These are phyloP conservation scores for Rosa rugosa DNA, from an alignment of 306 rosid species.

Conservation along the genomic window DNA sequence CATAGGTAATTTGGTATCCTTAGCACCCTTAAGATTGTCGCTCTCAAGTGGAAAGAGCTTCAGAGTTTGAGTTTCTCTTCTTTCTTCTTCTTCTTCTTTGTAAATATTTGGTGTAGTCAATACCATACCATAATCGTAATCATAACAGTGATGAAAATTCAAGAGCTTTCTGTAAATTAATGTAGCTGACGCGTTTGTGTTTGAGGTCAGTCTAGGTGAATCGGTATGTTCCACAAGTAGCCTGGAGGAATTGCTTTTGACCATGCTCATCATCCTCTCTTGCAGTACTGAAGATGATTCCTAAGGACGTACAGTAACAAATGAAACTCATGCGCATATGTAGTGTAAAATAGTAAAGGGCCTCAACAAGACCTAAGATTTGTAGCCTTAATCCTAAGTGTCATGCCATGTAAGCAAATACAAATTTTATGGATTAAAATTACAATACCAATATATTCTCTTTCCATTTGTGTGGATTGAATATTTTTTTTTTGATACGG, in stretches of 20 bases:
- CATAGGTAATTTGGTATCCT: conserved; percentile 18
- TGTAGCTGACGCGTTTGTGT: neutral
- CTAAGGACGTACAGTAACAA: conserved; percentile 37
- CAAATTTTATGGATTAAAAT: too few species aligned
- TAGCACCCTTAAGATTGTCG: conserved; percentile 23
- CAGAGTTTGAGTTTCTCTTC: conserved; percentile 38
- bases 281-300: conserved; percentile 41
- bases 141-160: conserved; percentile 15
- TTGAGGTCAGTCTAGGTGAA: neutral
- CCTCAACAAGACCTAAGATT: too few species aligned
- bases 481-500: too few species aligned
- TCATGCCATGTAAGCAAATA: too few species aligned
- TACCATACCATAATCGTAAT: neutral
- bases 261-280: conserved; percentile 4
- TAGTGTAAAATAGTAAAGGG: neutral
- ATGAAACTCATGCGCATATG: neutral
- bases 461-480: too few species aligned
- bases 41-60: conserved; percentile 59
- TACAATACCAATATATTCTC: too few species aligned
- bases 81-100: neutral
- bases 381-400: too few species aligned
- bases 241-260: neutral
- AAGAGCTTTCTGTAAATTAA: conserved; percentile 5
- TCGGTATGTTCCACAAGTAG: neutral
- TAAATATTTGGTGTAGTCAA: neutral